Conservation (phyloP, 1,284 basidiomycete species). For the Pseudozyma sp. region DNA sequence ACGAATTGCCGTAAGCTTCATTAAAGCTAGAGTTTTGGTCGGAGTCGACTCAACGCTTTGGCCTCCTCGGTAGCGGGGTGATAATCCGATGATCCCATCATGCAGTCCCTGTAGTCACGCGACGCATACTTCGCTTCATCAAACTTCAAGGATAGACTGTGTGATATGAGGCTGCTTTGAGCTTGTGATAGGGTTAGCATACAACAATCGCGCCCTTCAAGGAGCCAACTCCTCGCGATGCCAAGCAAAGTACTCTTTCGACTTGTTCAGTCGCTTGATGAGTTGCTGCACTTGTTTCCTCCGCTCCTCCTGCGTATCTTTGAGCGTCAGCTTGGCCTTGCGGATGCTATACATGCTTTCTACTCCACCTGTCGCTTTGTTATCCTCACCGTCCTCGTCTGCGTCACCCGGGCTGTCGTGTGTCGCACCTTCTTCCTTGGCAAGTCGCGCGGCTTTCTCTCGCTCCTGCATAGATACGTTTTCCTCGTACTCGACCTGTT, state of each 20-base stretch:
- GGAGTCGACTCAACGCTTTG: too few relatives aligned
- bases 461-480: conserved; percentile 37
- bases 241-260: conserved; percentile 55
- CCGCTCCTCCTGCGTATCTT: conserved; percentile 45
- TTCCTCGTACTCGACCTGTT: conserved; percentile 46
- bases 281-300: conserved; percentile 38
- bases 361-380: not conserved
- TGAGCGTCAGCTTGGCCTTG: conserved; percentile 49
- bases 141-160: too few relatives aligned
- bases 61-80: too few relatives aligned
- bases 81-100: too few relatives aligned
- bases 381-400: not conserved
- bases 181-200: not conserved
- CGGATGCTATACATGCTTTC: conserved; percentile 41
- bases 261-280: conserved; percentile 28
- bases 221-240: conserved; percentile 45
- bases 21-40: too few relatives aligned
- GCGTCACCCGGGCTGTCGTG: not conserved
- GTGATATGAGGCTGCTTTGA: not conserved
- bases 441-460: conserved; percentile 17
- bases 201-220: not conserved
- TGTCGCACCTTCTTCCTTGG: conserved; percentile 6
- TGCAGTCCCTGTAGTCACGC: too few relatives aligned
- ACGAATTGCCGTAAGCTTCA: too few relatives aligned
- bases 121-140: too few relatives aligned